Base-by-base conservation (phyloP, 2,329 filamentous ascomycete species). In the Stromatinia cepivora region DNA sequence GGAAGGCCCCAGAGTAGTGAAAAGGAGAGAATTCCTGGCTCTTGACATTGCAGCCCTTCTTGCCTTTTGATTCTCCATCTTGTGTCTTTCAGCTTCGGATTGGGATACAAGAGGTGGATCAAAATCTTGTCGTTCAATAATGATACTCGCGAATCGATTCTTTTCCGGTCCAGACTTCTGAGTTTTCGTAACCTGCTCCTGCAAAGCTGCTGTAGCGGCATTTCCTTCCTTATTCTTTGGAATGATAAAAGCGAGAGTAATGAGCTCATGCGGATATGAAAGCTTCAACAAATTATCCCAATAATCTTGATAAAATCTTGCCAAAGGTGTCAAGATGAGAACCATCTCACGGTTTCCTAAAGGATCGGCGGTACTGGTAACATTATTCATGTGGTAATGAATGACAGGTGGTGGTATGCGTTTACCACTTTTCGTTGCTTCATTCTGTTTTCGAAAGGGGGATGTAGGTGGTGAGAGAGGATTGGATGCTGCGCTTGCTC, bases 221-320 rank as follows among this genome's bases (percentile, higher is more conserved):
- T 98, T 97, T 70, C 95, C 95, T 75, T 97, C 94, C 78, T 91
- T 91, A 61, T 90, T 97, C 82, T 96, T 97, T 66, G 95, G 95
- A 39, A 97, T 89, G 78, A 99, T 98, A 82, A 98, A 99, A 52
- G 93, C 95, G 39, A 99, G 85, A 0, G 93, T 96, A 78, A 99
- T 96, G 72, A 98, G 87, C 70, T 97, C 92, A 81, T 97, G 95
- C 4, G 95, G 95, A 79, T 98, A 99, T 76, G 82, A 86, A 69
- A 99, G 86, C 78, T 88, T 88, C 74, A 94, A 80, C 39, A 99
- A 84, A 77, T 98, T 99, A 79, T 96, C 90, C 94, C 95, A 99
- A 83, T 98, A 99, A 75, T 87, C 89, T 76, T 92, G 90, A 81
- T 97, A 98, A 84, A 98, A 99, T 72, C 92, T 88, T 45, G 93